phyloP scores from a whole-genome alignment of 352 stramenopile species.

The Phytopythium helicoides region DNA sequence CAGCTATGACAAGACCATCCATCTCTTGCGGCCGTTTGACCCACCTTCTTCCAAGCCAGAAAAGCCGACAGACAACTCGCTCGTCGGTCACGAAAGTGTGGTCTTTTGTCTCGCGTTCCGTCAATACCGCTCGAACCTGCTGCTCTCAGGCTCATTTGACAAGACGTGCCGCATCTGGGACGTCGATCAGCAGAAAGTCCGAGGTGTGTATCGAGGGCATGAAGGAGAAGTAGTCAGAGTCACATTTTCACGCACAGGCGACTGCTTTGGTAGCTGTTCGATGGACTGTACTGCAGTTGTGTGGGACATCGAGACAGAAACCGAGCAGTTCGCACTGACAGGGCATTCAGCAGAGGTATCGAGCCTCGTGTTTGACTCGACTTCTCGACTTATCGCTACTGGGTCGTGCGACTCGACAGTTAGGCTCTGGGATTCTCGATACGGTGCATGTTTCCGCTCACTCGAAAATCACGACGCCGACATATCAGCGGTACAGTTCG shows the following conservation, averaged over 20 bases:
- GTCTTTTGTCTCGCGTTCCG: slow-evolving; percentile 74
- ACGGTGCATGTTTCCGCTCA: slow-evolving; percentile 67
- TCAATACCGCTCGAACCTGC: slow-evolving; percentile 36
- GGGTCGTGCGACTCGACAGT: slow-evolving; percentile 69
- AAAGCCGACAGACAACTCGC: slow-evolving; percentile 23
- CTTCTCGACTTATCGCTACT: slow-evolving; percentile 43
- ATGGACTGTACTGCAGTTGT: slow-evolving; percentile 69
- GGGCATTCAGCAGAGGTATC: slow-evolving; percentile 70
- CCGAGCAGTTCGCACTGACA: slow-evolving; percentile 32
- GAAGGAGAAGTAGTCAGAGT: slow-evolving; percentile 54
- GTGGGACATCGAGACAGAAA: slow-evolving; percentile 60
- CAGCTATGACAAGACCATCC: slow-evolving; percentile 80
- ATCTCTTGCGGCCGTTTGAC: slow-evolving; percentile 37
- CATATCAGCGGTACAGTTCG: slow-evolving; percentile 62
- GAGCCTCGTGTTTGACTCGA: slow-evolving; percentile 55
- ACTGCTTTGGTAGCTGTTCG: slow-evolving; percentile 63
- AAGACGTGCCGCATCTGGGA: slow-evolving; percentile 79
- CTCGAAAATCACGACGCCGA: slow-evolving; percentile 55
- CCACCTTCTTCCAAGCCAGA: slow-evolving; percentile 13
- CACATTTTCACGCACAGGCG: slow-evolving; percentile 32
- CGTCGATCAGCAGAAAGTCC: slow-evolving; percentile 18
- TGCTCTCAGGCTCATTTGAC: slow-evolving; percentile 77
- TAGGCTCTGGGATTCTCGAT: slow-evolving; percentile 68
- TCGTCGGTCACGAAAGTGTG: slow-evolving; percentile 58
- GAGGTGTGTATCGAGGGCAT: slow-evolving; percentile 54